Conservation (phyloP, 768 basidiomycete genomes). For the Termitomyces sp. region DNA sequence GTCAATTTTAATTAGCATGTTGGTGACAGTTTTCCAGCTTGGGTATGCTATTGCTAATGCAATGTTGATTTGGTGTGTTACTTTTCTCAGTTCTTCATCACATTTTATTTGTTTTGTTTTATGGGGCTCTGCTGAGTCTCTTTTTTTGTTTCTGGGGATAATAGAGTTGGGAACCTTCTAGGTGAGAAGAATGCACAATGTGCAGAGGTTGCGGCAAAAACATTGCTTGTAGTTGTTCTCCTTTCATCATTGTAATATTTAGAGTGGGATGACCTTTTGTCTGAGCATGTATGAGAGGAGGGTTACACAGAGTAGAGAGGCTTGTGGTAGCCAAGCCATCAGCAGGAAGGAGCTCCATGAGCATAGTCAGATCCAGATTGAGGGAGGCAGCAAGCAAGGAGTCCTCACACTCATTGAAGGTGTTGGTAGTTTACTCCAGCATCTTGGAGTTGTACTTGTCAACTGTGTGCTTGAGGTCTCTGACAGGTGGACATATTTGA, state of each 20-base stretch:
- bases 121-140: no score
- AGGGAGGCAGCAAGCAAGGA: slow-evolving; percentile 96
- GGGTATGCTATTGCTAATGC: neutral
- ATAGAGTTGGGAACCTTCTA: slow-evolving; percentile 7
- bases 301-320: slow-evolving; percentile 89
- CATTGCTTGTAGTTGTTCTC: slow-evolving; percentile 2
- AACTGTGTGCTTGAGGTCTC: slow-evolving; percentile 96
- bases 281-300: slow-evolving; percentile 94
- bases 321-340: slow-evolving; percentile 32
- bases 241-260: neutral
- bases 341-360: slow-evolving; percentile 76
- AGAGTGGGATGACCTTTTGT: no score
- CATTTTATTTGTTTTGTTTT: no score
- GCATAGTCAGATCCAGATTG: slow-evolving; percentile 90
- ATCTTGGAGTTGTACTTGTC: slow-evolving; percentile 98
- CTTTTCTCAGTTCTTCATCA: neutral
- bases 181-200: slow-evolving; percentile 5
- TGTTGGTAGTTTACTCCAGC: slow-evolving; percentile 77
- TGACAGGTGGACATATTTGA: slow-evolving; percentile 96
- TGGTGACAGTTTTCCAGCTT: no score
- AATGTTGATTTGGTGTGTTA: neutral
- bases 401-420: slow-evolving; percentile 99
- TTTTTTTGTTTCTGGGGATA: neutral
- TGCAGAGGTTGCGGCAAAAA: slow-evolving; percentile 6
- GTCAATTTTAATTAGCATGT: neutral